These are phyloP conservation scores for Areca catechu DNA, from an alignment of 176 grass and related monocot genomes.

Conservation along the genomic window DNA sequence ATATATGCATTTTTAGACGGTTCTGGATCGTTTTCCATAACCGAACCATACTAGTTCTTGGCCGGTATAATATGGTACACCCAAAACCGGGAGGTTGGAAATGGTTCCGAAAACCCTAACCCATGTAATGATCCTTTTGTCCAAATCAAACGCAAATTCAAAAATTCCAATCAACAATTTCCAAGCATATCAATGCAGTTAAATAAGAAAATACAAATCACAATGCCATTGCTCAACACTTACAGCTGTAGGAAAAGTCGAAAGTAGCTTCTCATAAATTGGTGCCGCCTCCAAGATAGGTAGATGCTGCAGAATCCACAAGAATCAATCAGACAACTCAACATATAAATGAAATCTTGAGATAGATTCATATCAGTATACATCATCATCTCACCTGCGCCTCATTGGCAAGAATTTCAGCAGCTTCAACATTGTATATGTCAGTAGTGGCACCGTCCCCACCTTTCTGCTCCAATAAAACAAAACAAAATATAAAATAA, in stretches of 20 bases:
- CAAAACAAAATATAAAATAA: not conserved
- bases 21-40: too few relatives aligned
- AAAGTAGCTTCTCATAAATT: constrained; percentile 80
- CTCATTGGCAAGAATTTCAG: constrained; percentile 70
- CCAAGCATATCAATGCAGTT: too few relatives aligned
- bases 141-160: too few relatives aligned
- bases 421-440: constrained; percentile 69
- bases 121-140: too few relatives aligned
- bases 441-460: constrained; percentile 7
- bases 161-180: too few relatives aligned
- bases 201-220: too few relatives aligned
- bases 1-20: too few relatives aligned
- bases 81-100: too few relatives aligned
- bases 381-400: constrained; percentile 37
- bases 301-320: constrained; percentile 39
- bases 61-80: too few relatives aligned
- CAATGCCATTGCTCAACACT: constrained; percentile 9
- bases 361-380: not conserved
- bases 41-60: too few relatives aligned
- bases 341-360: not conserved
- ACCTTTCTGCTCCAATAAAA: not conserved
- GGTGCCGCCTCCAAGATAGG: constrained; percentile 61
- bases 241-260: constrained; percentile 72
- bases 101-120: too few relatives aligned
- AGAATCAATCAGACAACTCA: not conserved